These are phyloP conservation scores for Zymoseptoria crescenta DNA, from an alignment of 2,329 filamentous ascomycete species.

Conservation along the genomic window DNA sequence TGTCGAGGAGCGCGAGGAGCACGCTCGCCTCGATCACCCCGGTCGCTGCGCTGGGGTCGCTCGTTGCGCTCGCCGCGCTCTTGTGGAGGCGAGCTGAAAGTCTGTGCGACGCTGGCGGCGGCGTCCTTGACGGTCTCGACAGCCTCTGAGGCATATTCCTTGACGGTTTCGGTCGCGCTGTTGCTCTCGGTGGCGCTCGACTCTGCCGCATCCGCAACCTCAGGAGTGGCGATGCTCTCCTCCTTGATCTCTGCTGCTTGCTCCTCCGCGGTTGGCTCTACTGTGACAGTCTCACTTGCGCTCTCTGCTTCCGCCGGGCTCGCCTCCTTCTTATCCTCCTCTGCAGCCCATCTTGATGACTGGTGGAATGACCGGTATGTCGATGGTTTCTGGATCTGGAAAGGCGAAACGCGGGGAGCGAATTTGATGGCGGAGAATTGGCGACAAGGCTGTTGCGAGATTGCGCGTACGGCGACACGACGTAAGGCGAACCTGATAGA, in stretches of 20 bases:
- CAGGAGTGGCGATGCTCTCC: conserved; percentile 17
- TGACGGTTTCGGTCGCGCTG: conserved; percentile 5
- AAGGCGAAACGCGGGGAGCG: conserved; percentile 21
- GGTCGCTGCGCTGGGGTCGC: background rate
- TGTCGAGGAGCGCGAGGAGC: background rate
- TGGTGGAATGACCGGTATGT: conserved; percentile 32
- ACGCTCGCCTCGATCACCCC: background rate
- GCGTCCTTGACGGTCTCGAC: conserved; percentile 1
- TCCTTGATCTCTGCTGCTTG: conserved; percentile 23
- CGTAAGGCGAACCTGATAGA: conserved; percentile 46
- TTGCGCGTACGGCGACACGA: conserved; percentile 48
- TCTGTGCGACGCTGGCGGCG: conserved; percentile 4
- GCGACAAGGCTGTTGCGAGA: conserved; percentile 40
- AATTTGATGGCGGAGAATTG: conserved; percentile 29
- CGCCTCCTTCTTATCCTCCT: conserved; percentile 31
- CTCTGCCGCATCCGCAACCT: conserved; percentile 21
- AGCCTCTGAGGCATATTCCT: conserved; percentile 8
- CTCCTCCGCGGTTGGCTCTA: conserved; percentile 24
- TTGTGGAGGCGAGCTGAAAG: conserved; percentile 1
- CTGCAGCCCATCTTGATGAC: conserved; percentile 31
- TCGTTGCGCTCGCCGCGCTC: conserved; percentile 1
- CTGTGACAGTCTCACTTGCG: conserved; percentile 29
- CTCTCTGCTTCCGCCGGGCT: conserved; percentile 23
- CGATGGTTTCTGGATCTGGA: conserved; percentile 33
- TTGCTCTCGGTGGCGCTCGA: conserved; percentile 14